phyloP scores from a whole-genome alignment of 106 monocot genomes.

The Dendrobium nobile region DNA sequence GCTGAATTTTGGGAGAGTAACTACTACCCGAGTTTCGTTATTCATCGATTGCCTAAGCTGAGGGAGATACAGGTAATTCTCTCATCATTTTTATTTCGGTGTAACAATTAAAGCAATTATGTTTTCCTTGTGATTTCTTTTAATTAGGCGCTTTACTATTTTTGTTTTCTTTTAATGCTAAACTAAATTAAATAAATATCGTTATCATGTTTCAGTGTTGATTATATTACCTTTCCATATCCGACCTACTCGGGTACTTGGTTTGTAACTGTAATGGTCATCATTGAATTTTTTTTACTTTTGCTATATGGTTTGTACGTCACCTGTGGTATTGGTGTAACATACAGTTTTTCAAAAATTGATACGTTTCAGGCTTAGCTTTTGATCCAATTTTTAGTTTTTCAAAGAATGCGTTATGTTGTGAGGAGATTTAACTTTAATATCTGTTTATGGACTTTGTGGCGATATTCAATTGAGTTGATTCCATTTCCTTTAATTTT shows the following conservation, averaged over 20 bases:
- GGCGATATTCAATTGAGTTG: too few relatives aligned
- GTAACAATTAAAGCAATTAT: background rate
- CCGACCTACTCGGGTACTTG: background rate
- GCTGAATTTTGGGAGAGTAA: conserved; percentile 30
- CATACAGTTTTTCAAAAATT: too few relatives aligned
- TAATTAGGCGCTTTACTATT: background rate
- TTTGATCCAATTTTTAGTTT: too few relatives aligned
- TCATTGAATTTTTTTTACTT: too few relatives aligned
- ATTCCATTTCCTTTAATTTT: too few relatives aligned
- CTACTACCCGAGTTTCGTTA: conserved; percentile 74
- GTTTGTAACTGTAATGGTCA: too few relatives aligned
- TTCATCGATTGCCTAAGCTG: conserved; percentile 50
- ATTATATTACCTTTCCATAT: background rate
- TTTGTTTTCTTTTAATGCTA: background rate
- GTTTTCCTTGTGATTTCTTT: background rate
- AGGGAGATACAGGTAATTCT: conserved; percentile 47
- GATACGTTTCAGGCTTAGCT: too few relatives aligned
- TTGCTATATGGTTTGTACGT: too few relatives aligned
- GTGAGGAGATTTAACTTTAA: too few relatives aligned
- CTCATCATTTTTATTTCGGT: background rate
- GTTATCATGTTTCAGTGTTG: background rate
- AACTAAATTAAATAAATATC: background rate
- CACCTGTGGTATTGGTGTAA: too few relatives aligned
- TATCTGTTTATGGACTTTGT: too few relatives aligned
- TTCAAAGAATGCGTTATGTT: too few relatives aligned